Percentiles rank a stretch among this genome's conserved stretches.
phyloP scores from a whole-genome alignment of 805 yeast species.

The Candida sithepensis region DNA sequence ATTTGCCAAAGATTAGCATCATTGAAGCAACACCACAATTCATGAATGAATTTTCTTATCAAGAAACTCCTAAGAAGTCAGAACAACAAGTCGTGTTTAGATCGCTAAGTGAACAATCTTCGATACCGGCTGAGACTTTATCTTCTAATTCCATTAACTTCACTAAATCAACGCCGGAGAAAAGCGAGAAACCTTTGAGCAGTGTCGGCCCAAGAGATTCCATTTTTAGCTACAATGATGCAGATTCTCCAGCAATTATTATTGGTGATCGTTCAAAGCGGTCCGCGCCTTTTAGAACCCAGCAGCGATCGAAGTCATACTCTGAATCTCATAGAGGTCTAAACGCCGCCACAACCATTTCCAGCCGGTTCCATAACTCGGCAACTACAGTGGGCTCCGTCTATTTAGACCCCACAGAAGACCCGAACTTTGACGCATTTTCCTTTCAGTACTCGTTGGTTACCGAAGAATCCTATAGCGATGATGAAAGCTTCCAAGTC shows the following conservation, averaged over 20 bases:
- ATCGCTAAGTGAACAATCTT: background rate
- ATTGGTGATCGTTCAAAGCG: slow-evolving; percentile 1
- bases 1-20: background rate
- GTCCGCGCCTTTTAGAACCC: background rate
- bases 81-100: background rate
- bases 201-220: slow-evolving; percentile 10
- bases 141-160: background rate
- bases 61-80: background rate
- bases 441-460: slow-evolving; percentile 5
- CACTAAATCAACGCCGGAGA: background rate
- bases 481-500: background rate
- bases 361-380: background rate
- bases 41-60: background rate
- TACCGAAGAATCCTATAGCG: background rate
- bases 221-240: slow-evolving; percentile 13
- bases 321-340: background rate
- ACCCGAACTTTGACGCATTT: slow-evolving; percentile 1
- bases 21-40: background rate
- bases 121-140: background rate
- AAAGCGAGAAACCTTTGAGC: background rate
- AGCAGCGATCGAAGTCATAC: background rate
- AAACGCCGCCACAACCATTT: background rate
- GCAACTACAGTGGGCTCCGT: too few species aligned
- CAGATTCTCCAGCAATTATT: slow-evolving; percentile 13
- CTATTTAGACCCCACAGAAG: background rate